Evolutionary conservation across 2,329 filamentous ascomycete genomes (phyloP), one percentile per base, ranked within the genome.

Genomic region (Blastomyces silverae): DNA sequence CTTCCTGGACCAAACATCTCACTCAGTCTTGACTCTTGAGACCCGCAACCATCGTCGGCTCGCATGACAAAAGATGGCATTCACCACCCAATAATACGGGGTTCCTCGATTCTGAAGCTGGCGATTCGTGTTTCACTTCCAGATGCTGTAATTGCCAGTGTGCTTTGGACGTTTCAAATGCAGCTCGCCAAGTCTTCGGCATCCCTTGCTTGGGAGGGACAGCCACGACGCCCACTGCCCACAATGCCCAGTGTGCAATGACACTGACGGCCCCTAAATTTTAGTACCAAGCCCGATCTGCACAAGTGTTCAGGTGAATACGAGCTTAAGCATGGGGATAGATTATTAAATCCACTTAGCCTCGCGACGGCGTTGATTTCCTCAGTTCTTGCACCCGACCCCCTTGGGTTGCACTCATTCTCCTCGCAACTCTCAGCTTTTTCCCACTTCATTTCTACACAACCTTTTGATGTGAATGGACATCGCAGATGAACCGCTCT

Each of bases 241-340:
- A n/a, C n/a, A n/a, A n/a, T n/a, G n/a, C n/a, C n/a, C n/a, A n/a
- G n/a, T n/a, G n/a, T n/a, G n/a, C n/a, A 28, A 3, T 28, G 28
- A 28, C 28, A 28, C 28, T 28, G 28, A 28, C 4, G 28, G 28
- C 28, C 28, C 28, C 28, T 25, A 37, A 39, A 34, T 34, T 42
- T 42, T 39, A 39, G 22, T 25, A 58, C 20, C 37, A 39, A 42
- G 37, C 56, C 37, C n/a, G n/a, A 58, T 58, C 56, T 58, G 56
- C 56, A 39, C 34, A 58, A 58, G 31, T 58, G 56, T 15, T 4
- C 4, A n/a, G 37, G 3, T 25, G 56, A 25, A 58, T 58, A 58
- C 56, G 56, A 58, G 34, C 3, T 42, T n/a, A 6, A 25, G 22
- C 48, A 52, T 39, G 11, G 11, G 39, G 37, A 25, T 44, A 37